phyloP scores from a whole-genome alignment of 2,329 filamentous ascomycete species.

The Colletotrichum abscissum region DNA sequence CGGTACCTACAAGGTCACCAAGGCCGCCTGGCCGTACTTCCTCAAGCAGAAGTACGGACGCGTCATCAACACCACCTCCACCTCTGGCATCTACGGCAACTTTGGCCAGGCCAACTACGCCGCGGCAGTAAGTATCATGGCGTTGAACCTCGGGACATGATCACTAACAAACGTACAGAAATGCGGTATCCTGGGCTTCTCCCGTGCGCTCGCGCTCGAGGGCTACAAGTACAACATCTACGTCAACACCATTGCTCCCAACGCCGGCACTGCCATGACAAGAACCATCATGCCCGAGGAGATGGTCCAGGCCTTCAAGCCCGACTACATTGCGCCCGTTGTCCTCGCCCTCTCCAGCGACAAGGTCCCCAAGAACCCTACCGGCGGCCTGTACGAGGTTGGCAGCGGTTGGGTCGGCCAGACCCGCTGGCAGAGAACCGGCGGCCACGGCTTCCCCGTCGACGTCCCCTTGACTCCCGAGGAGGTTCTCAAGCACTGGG shows the following conservation, averaged over 20 bases:
- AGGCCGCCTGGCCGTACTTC: constrained; percentile 97
- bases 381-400: constrained; percentile 91
- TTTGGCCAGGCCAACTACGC: constrained; percentile 99
- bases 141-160: neutral
- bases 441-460: constrained; percentile 90
- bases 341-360: constrained; percentile 88
- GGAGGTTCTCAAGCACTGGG: constrained; percentile 80
- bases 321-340: constrained; percentile 95
- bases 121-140: constrained; percentile 72
- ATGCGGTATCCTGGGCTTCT: constrained; percentile 94
- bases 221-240: constrained; percentile 98
- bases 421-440: constrained; percentile 94
- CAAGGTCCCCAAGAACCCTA: constrained; percentile 84
- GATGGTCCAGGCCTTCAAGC: constrained; percentile 98
- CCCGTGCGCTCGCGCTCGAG: constrained; percentile 90
- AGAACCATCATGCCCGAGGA: constrained; percentile 94
- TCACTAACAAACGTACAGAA: constrained; percentile 64
- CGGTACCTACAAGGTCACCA: constrained; percentile 96
- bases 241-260: constrained; percentile 98
- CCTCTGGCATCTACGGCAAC: constrained; percentile 98
- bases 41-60: constrained; percentile 99
- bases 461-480: constrained; percentile 88
- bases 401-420: constrained; percentile 93
- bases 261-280: constrained; percentile 96
- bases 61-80: constrained; percentile 96